phyloP scores from a whole-genome alignment of 768 basidiomycete species.

The Xerocomus potaroensis region DNA sequence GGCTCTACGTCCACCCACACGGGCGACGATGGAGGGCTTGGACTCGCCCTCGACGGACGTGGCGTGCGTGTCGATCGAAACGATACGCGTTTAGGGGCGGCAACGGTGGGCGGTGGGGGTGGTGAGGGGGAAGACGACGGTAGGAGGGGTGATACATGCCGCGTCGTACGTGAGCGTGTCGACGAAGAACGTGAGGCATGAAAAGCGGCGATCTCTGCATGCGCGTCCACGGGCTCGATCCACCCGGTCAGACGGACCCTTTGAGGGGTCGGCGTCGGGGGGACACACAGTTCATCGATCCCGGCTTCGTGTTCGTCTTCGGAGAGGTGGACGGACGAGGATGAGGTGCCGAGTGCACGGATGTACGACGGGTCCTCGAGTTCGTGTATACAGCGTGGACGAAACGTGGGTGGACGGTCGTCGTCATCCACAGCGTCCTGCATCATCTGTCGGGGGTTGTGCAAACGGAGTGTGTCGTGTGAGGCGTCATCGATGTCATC shows the following conservation, averaged over 20 bases:
- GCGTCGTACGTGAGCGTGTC: neutral
- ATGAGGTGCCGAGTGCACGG: conserved; percentile 2
- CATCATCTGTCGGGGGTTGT: conserved; percentile 23
- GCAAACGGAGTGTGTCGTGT: conserved; percentile 15
- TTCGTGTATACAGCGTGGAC: conserved; percentile 53
- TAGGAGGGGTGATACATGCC: neutral
- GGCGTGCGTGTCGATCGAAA: neutral
- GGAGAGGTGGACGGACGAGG: neutral
- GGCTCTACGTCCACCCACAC: no score
- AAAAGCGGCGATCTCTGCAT: conserved; percentile 49
- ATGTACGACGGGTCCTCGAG: conserved; percentile 36
- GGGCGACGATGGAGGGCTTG: conserved; percentile 5
- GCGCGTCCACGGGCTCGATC: conserved; percentile 52
- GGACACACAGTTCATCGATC: conserved; percentile 12
- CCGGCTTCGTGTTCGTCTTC: conserved; percentile 3
- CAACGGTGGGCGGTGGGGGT: neutral
- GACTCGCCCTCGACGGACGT: neutral
- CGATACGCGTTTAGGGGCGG: neutral
- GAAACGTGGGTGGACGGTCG: conserved; percentile 24
- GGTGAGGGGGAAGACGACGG: neutral
- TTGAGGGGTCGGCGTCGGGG: conserved; percentile 19
- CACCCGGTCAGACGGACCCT: conserved; percentile 49
- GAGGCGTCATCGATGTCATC: conserved; percentile 11
- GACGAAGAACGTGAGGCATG: conserved; percentile 28
- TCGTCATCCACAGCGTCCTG: conserved; percentile 29